Conservation (phyloP, 768 basidiomycete species). For the Kwoniella dendrophila region DNA sequence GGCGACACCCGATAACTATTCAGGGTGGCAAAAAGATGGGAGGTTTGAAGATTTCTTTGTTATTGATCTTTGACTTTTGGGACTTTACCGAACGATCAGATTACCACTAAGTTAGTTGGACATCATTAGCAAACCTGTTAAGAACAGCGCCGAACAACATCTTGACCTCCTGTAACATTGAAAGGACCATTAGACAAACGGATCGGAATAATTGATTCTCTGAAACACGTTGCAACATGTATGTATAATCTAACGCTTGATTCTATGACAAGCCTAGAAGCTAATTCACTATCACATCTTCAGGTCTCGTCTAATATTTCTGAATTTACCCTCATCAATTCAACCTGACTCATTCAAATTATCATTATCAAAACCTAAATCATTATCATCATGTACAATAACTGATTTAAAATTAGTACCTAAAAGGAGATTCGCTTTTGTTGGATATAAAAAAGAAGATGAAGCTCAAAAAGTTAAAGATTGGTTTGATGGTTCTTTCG, state of each 20-base stretch:
- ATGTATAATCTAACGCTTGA: too few relatives aligned
- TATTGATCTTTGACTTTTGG: not conserved
- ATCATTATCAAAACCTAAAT: constrained; percentile 33
- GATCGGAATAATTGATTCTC: too few relatives aligned
- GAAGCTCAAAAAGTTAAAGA: constrained; percentile 74
- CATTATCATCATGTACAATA: constrained; percentile 56
- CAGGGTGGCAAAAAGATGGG: constrained; percentile 11
- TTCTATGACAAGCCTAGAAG: too few relatives aligned
- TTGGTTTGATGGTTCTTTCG: constrained; percentile 82
- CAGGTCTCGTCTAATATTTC: constrained; percentile 55
- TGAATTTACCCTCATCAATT: constrained; percentile 46
- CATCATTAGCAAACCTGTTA: too few relatives aligned
- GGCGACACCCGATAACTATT: not conserved
- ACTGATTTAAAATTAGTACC: constrained; percentile 84
- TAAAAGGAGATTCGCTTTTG: constrained; percentile 85
- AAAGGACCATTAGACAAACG: too few relatives aligned
- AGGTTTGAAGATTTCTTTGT: not conserved
- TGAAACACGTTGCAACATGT: too few relatives aligned
- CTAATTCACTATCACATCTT: too few relatives aligned
- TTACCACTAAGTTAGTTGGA: too few relatives aligned
- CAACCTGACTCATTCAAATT: constrained; percentile 34
- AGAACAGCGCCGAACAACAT: too few relatives aligned
- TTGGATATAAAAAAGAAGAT: constrained; percentile 79
- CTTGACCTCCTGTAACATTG: too few relatives aligned
- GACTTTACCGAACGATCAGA: too few relatives aligned